These are phyloP conservation scores for Cyberlindnera xylosilytica DNA, from an alignment of 805 yeast genomes.

Conservation along the genomic window DNA sequence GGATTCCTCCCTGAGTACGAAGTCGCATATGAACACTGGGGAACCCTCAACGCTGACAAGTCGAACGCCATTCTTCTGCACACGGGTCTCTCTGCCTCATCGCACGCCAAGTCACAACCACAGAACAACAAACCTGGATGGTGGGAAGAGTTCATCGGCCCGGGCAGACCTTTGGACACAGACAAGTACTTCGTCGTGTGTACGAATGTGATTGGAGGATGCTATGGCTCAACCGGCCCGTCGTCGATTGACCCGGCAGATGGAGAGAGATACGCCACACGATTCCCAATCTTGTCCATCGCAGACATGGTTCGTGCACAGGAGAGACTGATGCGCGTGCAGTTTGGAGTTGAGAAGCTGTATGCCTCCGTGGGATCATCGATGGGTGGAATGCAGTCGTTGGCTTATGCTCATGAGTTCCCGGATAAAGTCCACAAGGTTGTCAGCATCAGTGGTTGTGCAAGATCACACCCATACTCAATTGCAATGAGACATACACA, in stretches of 20 bases:
- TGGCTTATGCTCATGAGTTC: constrained; percentile 83
- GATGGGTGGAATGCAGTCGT: constrained; percentile 98
- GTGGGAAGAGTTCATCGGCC: constrained; percentile 96
- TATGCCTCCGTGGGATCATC: constrained; percentile 87
- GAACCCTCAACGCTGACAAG: constrained; percentile 54
- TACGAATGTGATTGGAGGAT: constrained; percentile 91
- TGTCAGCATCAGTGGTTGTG: constrained; percentile 86
- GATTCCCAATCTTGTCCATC: constrained; percentile 81
- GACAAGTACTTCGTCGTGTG: constrained; percentile 78
- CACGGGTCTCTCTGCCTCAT: constrained; percentile 90
- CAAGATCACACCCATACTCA: constrained; percentile 90
- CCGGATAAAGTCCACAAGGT: constrained; percentile 72
- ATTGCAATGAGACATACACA: constrained; percentile 93
- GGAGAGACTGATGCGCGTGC: constrained; percentile 58
- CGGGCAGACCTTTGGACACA: constrained; percentile 75
- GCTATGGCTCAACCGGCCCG: constrained; percentile 95
- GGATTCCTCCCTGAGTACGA: constrained; percentile 70
- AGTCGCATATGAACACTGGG: constrained; percentile 96
- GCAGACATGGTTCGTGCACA: constrained; percentile 93
- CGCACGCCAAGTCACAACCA: constrained; percentile 84
- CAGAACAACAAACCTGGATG: constrained; percentile 75
- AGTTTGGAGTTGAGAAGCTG: constrained; percentile 59
- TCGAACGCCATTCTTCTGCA: constrained; percentile 79
- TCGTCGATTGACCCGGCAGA: constrained; percentile 73
- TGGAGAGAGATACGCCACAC: constrained; percentile 68